Percentiles rank a stretch among this genome's conserved stretches.
phyloP scores from a whole-genome alignment of 2,329 filamentous ascomycete genomes.

The Setomelanomma holmii region DNA sequence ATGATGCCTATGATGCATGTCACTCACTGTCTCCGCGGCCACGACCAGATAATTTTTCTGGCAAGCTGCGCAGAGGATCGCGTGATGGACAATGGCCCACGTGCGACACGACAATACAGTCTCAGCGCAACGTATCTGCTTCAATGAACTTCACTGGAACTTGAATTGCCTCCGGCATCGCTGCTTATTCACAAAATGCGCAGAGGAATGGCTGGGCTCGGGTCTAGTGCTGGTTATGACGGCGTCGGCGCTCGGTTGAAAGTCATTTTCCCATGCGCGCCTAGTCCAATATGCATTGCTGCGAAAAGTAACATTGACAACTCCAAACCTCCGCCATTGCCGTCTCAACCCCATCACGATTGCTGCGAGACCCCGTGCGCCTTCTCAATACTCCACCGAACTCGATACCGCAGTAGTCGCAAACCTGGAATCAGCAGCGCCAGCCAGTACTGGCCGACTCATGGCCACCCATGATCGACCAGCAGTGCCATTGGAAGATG shows the following conservation, averaged over 20 bases:
- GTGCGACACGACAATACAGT: not conserved
- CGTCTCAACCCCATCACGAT: conserved; percentile 18
- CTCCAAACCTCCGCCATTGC: conserved; percentile 19
- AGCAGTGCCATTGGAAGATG: conserved; percentile 45
- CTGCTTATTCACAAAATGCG: conserved; percentile 10
- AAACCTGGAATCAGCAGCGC: conserved; percentile 46
- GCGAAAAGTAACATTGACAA: conserved; percentile 36
- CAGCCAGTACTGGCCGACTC: conserved; percentile 42
- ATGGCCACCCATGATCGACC: conserved; percentile 52
- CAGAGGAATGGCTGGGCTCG: conserved; percentile 3
- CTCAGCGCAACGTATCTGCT: too few relatives aligned
- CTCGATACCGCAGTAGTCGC: conserved; percentile 25
- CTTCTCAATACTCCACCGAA: conserved; percentile 6
- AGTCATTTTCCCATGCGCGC: conserved; percentile 1
- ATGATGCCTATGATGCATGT: conserved; percentile 4
- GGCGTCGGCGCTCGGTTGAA: conserved; percentile 35
- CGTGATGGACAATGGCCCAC: not conserved
- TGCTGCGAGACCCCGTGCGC: conserved; percentile 10
- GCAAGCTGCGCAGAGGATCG: not conserved
- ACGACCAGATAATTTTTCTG: not conserved
- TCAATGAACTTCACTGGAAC: not conserved
- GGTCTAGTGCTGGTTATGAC: conserved; percentile 9
- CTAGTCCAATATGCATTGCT: conserved; percentile 31
- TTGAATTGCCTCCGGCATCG: conserved; percentile 22
- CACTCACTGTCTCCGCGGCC: conserved; percentile 14